These are phyloP conservation scores for Avena eriantha DNA, from an alignment of 176 grass and related monocot genomes.

Conservation along the genomic window DNA sequence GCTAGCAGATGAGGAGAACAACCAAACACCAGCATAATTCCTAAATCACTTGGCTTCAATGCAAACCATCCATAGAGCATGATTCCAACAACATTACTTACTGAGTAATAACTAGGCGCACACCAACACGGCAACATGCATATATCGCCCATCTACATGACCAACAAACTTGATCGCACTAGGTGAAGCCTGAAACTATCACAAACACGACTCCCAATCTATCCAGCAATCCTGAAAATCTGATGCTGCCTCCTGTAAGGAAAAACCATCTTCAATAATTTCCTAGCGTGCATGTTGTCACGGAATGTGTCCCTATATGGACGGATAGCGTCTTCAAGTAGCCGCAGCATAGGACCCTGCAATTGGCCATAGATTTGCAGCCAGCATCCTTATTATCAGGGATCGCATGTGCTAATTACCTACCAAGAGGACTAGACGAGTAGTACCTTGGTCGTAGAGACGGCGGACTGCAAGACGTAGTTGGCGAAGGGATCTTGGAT, in stretches of 20 bases:
- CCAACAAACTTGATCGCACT: background rate
- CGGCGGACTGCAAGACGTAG: conserved; percentile 33
- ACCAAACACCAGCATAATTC: background rate
- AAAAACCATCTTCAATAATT: background rate
- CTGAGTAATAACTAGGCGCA: background rate
- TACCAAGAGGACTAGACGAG: background rate
- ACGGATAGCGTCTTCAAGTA: background rate
- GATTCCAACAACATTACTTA: background rate
- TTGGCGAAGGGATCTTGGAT: conserved; percentile 41
- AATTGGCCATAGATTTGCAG: background rate
- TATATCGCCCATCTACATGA: background rate
- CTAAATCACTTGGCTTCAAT: background rate
- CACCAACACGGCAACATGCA: background rate
- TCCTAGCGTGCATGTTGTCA: background rate
- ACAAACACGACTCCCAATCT: background rate
- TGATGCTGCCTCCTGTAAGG: background rate
- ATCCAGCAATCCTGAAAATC: background rate
- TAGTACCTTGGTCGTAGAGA: background rate
- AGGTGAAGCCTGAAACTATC: background rate
- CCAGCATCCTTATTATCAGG: background rate
- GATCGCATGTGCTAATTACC: background rate
- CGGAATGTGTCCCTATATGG: background rate
- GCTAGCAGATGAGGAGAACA: background rate
- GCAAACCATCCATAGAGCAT: background rate
- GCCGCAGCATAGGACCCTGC: conserved; percentile 9